Evolutionary conservation across 192 early-diverging fungal genomes (phyloP).

Genomic region (Cetraspora pellucida): DNA sequence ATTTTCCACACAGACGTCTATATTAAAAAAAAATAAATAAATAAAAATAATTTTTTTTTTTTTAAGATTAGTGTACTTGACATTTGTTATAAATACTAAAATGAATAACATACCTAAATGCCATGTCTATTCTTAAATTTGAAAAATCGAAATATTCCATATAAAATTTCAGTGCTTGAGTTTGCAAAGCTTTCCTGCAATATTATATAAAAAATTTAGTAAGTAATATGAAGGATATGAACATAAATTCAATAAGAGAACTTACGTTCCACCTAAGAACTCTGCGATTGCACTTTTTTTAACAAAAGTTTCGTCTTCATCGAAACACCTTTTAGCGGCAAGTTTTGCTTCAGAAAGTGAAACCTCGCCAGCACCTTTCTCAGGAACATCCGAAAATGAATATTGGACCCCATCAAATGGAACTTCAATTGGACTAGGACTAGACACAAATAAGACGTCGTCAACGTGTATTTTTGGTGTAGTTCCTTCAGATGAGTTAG

Average conservation of each 20-base stretch:
- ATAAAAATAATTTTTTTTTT: no score
- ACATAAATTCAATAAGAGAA: not conserved
- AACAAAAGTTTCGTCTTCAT: conserved; percentile 51
- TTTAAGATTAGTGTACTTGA: not conserved
- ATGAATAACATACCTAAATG: conserved; percentile 58
- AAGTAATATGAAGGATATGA: not conserved
- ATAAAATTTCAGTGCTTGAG: conserved; percentile 62
- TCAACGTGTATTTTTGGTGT: conserved; percentile 24
- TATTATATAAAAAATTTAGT: conserved; percentile 4
- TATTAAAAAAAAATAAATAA: conserved; percentile 12
- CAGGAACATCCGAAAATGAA: not conserved
- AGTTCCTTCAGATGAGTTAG: not conserved
- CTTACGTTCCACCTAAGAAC: conserved; percentile 52
- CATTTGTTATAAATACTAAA: not conserved
- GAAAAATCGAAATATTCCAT: conserved; percentile 81
- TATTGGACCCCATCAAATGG: not conserved
- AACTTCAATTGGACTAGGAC: not conserved
- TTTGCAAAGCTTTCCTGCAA: conserved; percentile 57
- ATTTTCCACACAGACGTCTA: conserved; percentile 70
- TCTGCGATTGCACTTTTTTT: conserved; percentile 49
- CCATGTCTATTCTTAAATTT: conserved; percentile 70
- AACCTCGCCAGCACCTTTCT: conserved; percentile 17
- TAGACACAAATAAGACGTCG: not conserved
- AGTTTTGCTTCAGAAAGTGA: conserved; percentile 2
- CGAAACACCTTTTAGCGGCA: conserved; percentile 38